Evolutionary conservation across 2,329 filamentous ascomycete genomes (phyloP).

Genomic region (Ceratocystiopsis brevicomis): DNA sequence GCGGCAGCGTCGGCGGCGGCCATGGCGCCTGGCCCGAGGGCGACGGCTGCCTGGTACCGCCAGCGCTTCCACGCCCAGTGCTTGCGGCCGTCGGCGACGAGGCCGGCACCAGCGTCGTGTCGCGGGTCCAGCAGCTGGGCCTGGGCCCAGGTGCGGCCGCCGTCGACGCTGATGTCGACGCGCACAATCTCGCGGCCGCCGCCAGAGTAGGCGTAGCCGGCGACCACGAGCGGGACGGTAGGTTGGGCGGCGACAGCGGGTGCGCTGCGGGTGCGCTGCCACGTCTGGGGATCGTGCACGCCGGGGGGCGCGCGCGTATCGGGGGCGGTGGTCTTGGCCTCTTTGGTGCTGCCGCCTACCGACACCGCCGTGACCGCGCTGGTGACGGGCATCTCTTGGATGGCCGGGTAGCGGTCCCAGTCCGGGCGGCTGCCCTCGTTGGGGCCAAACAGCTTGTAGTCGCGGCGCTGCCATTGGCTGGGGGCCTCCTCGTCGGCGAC

Average conservation of each 20-base stretch:
- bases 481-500: conserved; percentile 47
- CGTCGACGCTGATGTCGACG: conserved; percentile 48
- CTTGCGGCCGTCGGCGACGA: conserved; percentile 13
- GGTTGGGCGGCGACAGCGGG: neutral
- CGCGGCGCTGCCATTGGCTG: conserved; percentile 45
- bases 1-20: conserved; percentile 38
- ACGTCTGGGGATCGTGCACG: conserved; percentile 6
- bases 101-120: neutral
- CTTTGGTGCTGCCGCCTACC: conserved; percentile 16
- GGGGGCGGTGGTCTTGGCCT: neutral
- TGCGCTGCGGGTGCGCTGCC: conserved; percentile 2
- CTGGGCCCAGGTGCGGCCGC: conserved; percentile 44
- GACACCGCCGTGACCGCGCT: conserved; percentile 40
- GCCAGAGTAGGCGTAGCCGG: conserved; percentile 50
- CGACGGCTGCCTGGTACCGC: conserved; percentile 33
- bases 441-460: conserved; percentile 52
- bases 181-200: conserved; percentile 46
- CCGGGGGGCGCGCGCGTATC: conserved; percentile 6
- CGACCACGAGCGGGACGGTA: conserved; percentile 21
- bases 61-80: conserved; percentile 48
- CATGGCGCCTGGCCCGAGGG: conserved; percentile 7
- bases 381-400: conserved; percentile 52
- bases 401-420: conserved; percentile 43
- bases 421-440: conserved; percentile 37
- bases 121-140: conserved; percentile 35